These are phyloP conservation scores for Cercophora scortea DNA, from an alignment of 495 filamentous ascomycete genomes.

Conservation along the genomic window DNA sequence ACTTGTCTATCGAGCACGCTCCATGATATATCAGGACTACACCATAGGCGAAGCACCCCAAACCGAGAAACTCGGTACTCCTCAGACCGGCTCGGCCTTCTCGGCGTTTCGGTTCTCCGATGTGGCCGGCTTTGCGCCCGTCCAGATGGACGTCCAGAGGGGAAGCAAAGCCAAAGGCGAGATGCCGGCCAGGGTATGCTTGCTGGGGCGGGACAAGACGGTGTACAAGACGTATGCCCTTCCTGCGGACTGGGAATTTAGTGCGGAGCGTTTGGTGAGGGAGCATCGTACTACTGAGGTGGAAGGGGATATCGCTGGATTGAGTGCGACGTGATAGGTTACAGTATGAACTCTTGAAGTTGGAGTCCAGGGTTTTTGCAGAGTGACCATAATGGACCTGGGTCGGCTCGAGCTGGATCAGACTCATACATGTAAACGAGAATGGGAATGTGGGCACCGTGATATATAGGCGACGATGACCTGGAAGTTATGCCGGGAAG, in stretches of 20 bases:
- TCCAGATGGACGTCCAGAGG: constrained; percentile 39
- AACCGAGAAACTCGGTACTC: not conserved
- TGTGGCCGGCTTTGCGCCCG: constrained; percentile 29
- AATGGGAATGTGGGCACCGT: too few species aligned
- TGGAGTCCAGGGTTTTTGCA: too few species aligned
- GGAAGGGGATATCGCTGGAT: too few species aligned
- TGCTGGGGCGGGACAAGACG: constrained; percentile 35
- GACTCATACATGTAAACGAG: too few species aligned
- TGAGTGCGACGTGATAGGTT: too few species aligned
- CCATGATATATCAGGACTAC: constrained; percentile 7
- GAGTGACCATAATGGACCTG: too few species aligned
- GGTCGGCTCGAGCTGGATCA: too few species aligned
- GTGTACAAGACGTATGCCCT: constrained; percentile 35
- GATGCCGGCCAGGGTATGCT: constrained; percentile 32
- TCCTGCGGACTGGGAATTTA: constrained; percentile 17
- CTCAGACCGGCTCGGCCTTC: constrained; percentile 4
- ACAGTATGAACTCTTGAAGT: too few species aligned
- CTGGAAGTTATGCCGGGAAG: too few species aligned
- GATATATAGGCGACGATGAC: too few species aligned
- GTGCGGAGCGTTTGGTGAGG: too few species aligned
- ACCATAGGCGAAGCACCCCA: not conserved
- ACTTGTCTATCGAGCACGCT: constrained; percentile 6
- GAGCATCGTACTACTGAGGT: too few species aligned
- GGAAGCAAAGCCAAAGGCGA: constrained; percentile 25
- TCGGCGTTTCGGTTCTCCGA: constrained; percentile 20